Evolutionary conservation across 768 basidiomycete species (phyloP).

Genomic region (Rhodotorula babjevae): DNA sequence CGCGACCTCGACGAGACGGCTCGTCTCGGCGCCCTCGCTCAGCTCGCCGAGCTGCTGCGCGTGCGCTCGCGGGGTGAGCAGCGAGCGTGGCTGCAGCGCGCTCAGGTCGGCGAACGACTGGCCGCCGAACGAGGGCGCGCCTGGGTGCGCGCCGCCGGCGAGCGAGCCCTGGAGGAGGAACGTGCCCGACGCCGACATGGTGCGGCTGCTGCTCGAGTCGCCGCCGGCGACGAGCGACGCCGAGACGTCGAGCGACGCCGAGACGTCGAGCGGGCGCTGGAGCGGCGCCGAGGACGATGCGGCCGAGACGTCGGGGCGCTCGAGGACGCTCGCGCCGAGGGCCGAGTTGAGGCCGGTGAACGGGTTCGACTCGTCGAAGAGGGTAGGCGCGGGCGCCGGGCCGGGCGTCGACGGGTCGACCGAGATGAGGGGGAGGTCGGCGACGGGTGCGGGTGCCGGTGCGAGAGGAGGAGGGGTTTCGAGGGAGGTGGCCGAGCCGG

Average conservation of each 20-base stretch:
- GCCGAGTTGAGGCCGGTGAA: not conserved
- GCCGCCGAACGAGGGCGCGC: not conserved
- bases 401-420: not conserved
- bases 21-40: not conserved
- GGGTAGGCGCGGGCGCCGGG: not conserved
- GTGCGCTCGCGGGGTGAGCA: not conserved
- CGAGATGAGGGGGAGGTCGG: not conserved
- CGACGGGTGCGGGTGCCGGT: not conserved
- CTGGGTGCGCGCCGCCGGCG: not conserved
- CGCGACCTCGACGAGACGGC: not conserved
- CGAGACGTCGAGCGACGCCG: not conserved
- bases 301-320: not conserved
- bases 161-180: constrained; percentile 4
- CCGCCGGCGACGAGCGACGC: not conserved
- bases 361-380: constrained; percentile 33
- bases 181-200: not conserved
- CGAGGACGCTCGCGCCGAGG: not conserved
- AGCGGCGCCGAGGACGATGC: not conserved
- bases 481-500: not conserved
- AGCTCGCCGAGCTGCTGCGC: not conserved
- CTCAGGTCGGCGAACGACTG: constrained; percentile 5
- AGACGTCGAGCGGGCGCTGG: not conserved
- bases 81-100: not conserved
- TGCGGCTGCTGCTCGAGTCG: too few relatives aligned
- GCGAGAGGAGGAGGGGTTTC: not conserved